These are phyloP conservation scores for Xerocomus amazonicus DNA, from an alignment of 1,284 basidiomycete genomes.

Conservation along the genomic window DNA sequence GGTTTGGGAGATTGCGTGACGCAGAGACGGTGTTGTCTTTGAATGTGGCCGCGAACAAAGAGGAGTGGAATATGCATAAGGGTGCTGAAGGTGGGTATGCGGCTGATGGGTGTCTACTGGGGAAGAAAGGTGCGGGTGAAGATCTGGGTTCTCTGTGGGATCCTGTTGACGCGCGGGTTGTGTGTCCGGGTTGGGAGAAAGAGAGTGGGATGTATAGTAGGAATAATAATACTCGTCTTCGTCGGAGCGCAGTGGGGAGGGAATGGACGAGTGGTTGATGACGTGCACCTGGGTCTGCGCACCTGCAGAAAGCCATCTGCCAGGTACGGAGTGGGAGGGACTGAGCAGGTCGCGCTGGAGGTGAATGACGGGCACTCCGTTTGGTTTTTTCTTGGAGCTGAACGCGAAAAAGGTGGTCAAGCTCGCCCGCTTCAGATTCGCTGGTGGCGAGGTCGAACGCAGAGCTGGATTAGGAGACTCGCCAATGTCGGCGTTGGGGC, in stretches of 20 bases:
- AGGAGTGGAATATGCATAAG: constrained; percentile 49
- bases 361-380: constrained; percentile 1
- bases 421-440: constrained; percentile 40
- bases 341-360: constrained; percentile 14
- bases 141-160: constrained; percentile 14
- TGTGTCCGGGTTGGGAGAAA: constrained; percentile 3
- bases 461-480: constrained; percentile 49
- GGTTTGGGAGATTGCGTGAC: constrained; percentile 20
- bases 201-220: constrained; percentile 35
- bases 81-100: constrained; percentile 42
- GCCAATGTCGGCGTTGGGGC: constrained; percentile 52
- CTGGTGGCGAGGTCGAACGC: constrained; percentile 18
- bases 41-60: constrained; percentile 12
- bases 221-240: constrained; percentile 43
- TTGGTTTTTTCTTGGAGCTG: constrained; percentile 23
- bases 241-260: constrained; percentile 28
- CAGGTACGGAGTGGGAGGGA: constrained; percentile 13
- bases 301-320: constrained; percentile 15
- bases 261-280: constrained; percentile 15
- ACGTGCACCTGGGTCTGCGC: constrained; percentile 13
- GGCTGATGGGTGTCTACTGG: constrained; percentile 19
- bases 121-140: constrained; percentile 17
- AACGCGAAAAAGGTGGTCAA: constrained; percentile 42
- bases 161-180: constrained; percentile 8
- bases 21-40: constrained; percentile 14